Evolutionary conservation across 2,329 filamentous ascomycete genomes (phyloP).

Genomic region (Rachicladosporium sp.): DNA sequence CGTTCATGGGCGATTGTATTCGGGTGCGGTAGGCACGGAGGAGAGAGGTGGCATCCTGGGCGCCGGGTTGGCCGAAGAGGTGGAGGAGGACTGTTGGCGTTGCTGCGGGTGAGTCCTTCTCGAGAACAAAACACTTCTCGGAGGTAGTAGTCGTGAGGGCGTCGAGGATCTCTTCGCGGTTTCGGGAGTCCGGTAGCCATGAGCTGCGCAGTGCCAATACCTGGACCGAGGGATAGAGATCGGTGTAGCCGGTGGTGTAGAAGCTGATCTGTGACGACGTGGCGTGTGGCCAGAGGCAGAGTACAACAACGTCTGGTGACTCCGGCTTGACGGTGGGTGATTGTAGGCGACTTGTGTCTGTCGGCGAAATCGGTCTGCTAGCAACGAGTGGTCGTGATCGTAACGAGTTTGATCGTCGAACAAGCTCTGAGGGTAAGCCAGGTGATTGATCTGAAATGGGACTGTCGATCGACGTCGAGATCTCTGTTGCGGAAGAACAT

Average conservation of each 20-base stretch:
- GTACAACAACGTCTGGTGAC: slow-evolving; percentile 14
- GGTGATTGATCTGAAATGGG: no score
- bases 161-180: not conserved
- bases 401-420: no score
- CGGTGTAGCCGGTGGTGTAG: slow-evolving; percentile 15
- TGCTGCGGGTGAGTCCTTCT: not conserved
- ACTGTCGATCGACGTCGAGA: no score
- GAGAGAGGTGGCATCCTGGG: slow-evolving; percentile 13
- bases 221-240: slow-evolving; percentile 15
- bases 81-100: slow-evolving; percentile 12
- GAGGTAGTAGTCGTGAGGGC: slow-evolving; percentile 6
- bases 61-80: slow-evolving; percentile 16
- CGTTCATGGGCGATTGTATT: slow-evolving; percentile 8
- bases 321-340: not conserved
- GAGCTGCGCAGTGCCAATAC: slow-evolving; percentile 12
- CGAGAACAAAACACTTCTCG: not conserved
- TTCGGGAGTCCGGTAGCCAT: slow-evolving; percentile 2
- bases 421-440: no score
- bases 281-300: slow-evolving; percentile 19
- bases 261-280: slow-evolving; percentile 14
- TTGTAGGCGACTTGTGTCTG: no score
- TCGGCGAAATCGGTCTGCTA: no score
- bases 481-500: no score
- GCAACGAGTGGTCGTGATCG: no score
- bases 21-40: slow-evolving; percentile 15